Conservation (phyloP, 2,329 filamentous ascomycete species). For the Alternaria dauci region DNA sequence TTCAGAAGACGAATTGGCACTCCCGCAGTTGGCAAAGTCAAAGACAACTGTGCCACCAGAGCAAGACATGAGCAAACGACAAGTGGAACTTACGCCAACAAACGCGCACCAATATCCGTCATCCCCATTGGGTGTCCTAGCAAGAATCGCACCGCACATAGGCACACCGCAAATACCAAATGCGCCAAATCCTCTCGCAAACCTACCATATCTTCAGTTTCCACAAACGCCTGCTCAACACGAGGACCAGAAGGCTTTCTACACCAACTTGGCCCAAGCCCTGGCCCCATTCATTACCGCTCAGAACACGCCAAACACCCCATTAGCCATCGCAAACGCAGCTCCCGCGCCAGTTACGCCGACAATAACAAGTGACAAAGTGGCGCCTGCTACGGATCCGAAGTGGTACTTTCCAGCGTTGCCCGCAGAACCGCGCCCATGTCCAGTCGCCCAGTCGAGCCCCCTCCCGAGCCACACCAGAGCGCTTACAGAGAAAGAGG, state of each 20-base stretch:
- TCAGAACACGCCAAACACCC: slow-evolving; percentile 20
- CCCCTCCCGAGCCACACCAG: slow-evolving; percentile 6
- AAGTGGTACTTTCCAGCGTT: slow-evolving; percentile 42
- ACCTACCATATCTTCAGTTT: slow-evolving; percentile 36
- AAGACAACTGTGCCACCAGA: slow-evolving; percentile 5
- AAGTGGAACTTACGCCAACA: neutral
- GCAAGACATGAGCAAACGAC: neutral
- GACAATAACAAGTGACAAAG: slow-evolving; percentile 11
- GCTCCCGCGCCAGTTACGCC: slow-evolving; percentile 15
- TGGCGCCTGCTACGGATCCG: slow-evolving; percentile 37
- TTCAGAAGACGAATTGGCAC: slow-evolving; percentile 44
- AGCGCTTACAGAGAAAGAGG: slow-evolving; percentile 3
- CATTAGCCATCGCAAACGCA: slow-evolving; percentile 8
- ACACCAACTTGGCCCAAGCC: slow-evolving; percentile 28
- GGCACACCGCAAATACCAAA: slow-evolving; percentile 16
- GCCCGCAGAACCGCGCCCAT: slow-evolving; percentile 8
- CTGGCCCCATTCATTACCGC: slow-evolving; percentile 33
- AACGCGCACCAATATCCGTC: neutral
- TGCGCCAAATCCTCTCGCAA: slow-evolving; percentile 26
- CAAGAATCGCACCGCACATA: slow-evolving; percentile 8
- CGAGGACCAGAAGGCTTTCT: slow-evolving; percentile 37
- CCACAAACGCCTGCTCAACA: slow-evolving; percentile 43
- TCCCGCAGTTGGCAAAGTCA: slow-evolving; percentile 23
- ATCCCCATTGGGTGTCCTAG: neutral
- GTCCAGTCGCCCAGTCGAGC: slow-evolving; percentile 18